Conservation (phyloP, 306 rosid species). For the Quercus glauca region DNA sequence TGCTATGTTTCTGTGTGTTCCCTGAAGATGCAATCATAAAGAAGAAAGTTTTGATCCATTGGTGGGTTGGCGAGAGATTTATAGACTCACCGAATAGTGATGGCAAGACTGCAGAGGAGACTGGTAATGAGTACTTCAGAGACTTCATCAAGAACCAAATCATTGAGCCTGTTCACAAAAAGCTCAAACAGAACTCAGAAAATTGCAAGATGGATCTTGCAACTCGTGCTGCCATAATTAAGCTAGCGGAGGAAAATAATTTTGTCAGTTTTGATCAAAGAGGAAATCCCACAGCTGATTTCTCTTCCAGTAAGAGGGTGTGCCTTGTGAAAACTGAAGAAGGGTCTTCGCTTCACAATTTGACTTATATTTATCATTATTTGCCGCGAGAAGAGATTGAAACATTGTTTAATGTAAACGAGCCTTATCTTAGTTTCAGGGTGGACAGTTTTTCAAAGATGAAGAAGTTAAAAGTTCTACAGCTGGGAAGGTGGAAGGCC, state of each 20-base stretch:
- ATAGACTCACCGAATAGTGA: not conserved
- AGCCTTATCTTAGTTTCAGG: constrained; percentile 9
- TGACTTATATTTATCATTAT: not conserved
- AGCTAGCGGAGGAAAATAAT: not conserved
- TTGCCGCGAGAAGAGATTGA: not conserved
- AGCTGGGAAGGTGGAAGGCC: constrained; percentile 22
- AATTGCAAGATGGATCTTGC: not conserved
- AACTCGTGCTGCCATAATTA: not conserved
- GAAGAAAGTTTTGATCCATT: constrained; percentile 25
- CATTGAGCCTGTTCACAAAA: not conserved
- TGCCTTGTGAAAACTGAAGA: constrained; percentile 5
- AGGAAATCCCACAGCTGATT: constrained; percentile 4
- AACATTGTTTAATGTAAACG: constrained; percentile 23
- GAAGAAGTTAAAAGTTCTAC: constrained; percentile 1
- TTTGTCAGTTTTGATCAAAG: not conserved
- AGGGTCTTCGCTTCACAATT: constrained; percentile 2
- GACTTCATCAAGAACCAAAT: not conserved
- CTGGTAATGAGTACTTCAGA: not conserved
- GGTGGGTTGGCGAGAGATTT: constrained; percentile 27
- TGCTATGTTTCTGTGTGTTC: constrained; percentile 23
- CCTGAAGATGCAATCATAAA: constrained; percentile 10
- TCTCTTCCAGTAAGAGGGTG: not conserved
- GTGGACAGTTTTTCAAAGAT: constrained; percentile 20
- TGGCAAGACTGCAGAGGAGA: not conserved
- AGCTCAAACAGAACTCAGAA: not conserved